Evolutionary conservation across 495 filamentous ascomycete species (phyloP).

Genomic region (Aspergillus kassunensis): DNA sequence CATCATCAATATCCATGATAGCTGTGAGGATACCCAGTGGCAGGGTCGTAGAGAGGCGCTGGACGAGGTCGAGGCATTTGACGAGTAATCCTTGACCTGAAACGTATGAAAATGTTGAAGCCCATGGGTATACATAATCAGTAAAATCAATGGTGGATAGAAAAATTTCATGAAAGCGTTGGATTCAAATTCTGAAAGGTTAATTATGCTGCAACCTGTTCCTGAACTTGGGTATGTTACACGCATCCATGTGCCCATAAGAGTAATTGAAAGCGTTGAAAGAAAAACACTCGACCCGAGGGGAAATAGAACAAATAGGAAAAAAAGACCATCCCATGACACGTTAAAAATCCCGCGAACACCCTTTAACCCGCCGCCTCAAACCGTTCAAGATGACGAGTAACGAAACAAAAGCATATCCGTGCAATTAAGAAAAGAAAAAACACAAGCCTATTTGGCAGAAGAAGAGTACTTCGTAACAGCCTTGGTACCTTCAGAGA

Average conservation of each 20-base stretch:
- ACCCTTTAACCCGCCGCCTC: conserved; percentile 62
- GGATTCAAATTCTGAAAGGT: conserved; percentile 45
- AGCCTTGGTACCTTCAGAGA: conserved; percentile 99
- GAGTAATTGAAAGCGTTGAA: conserved; percentile 38
- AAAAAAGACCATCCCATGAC: conserved; percentile 75
- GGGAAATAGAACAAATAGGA: conserved; percentile 49
- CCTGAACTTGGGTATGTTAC: conserved; percentile 69
- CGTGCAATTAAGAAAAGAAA: conserved; percentile 44
- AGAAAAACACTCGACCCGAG: conserved; percentile 68
- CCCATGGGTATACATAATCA: background rate
- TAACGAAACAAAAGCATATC: conserved; percentile 47
- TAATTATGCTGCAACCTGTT: conserved; percentile 33
- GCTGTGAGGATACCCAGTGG: conserved; percentile 56
- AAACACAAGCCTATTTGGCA: conserved; percentile 75
- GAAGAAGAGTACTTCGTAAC: conserved; percentile 99
- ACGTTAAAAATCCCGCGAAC: conserved; percentile 75
- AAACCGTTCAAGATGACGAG: conserved; percentile 57
- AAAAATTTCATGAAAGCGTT: conserved; percentile 46
- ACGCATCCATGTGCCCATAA: conserved; percentile 65
- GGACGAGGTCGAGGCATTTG: conserved; percentile 84
- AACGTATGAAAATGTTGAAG: background rate
- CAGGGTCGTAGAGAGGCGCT: conserved; percentile 66
- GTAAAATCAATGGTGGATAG: background rate
- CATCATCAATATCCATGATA: conserved; percentile 71
- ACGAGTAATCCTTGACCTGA: conserved; percentile 44